Base-by-base conservation (phyloP, 306 rosid species). In the Benincasa hispida region DNA sequence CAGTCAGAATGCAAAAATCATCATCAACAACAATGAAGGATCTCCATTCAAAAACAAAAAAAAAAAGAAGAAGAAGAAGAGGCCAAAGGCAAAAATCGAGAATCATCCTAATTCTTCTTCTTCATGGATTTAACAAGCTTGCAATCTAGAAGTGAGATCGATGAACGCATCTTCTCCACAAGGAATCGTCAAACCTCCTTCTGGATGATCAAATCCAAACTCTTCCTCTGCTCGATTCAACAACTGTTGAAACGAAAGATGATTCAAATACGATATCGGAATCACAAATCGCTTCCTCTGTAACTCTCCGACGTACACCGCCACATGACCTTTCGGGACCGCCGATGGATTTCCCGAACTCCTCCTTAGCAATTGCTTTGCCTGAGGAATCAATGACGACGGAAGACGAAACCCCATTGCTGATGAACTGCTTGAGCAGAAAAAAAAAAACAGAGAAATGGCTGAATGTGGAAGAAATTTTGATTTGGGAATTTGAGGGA, bases 281-380 rank as follows among this genome's bases (percentile, higher is more conserved):
- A 83, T 67, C 30, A 80, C 69, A 39, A 77, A 66, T 19, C 67
- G 51, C 81, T 80, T 77, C 77, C 72, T 65, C 41, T 73, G 50
- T 3, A 51, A 8, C 42, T 77, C 79, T 10, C 86, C 86, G 27
- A 77, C 81, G 74, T 83, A 83, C 8, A 80, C 81, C 4, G 79
- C 81, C 5, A 77, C 75, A 47, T 74, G 73, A 24, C 82, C 84
- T 80, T 80, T 74, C 7, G 60, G 78, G n/a, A 78, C 45, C 11
- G 74, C 74, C 53, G 54, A 67, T 24, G 74, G 32, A 22, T 67
- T 41, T 0, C 55, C 34, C 21, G 74, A 68, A 30, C 74, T 68
- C 30, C 74, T 68, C 11, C 54, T 68, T 21, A 68, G 54, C 74
- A 68, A 41, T 6, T 68, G 74, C 74, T 68, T 68, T 19, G 74